Evolutionary conservation across 495 filamentous ascomycete genomes (phyloP).

Genomic region (Talaromyces ruber): DNA sequence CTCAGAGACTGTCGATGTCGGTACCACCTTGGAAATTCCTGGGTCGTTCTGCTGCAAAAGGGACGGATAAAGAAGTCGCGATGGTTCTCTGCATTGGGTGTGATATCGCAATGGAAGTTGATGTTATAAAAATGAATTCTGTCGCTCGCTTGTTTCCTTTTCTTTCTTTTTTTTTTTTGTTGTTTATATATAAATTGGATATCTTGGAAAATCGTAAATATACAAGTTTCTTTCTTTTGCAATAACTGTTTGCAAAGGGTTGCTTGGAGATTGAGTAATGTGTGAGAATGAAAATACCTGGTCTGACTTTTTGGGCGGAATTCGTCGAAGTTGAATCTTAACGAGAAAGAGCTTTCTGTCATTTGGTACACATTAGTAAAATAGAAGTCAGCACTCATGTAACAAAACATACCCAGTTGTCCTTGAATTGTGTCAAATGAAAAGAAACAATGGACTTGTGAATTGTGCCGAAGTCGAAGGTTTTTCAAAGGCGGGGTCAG

Average conservation of each 20-base stretch:
- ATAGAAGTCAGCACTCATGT: background rate
- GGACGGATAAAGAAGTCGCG: conserved; percentile 8
- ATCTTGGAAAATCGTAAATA: background rate
- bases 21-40: conserved; percentile 1
- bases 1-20: background rate
- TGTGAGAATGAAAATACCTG: background rate
- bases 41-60: background rate
- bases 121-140: background rate
- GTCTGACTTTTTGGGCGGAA: background rate
- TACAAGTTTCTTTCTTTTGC: background rate
- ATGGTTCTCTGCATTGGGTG: conserved; percentile 13
- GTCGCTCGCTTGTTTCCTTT: background rate
- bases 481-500: background rate
- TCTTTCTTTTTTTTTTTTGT: background rate
- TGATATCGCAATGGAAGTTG: background rate
- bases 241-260: background rate
- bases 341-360: background rate
- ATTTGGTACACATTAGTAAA: background rate
- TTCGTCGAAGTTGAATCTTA: too few relatives aligned
- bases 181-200: background rate
- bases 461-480: background rate
- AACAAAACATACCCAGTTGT: background rate
- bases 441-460: background rate
- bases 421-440: background rate
- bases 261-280: background rate